Percentiles rank a stretch among this genome's conserved stretches.
Conservation (phyloP, 2,329 filamentous ascomycete genomes). For the Biscogniauxia sp. region DNA sequence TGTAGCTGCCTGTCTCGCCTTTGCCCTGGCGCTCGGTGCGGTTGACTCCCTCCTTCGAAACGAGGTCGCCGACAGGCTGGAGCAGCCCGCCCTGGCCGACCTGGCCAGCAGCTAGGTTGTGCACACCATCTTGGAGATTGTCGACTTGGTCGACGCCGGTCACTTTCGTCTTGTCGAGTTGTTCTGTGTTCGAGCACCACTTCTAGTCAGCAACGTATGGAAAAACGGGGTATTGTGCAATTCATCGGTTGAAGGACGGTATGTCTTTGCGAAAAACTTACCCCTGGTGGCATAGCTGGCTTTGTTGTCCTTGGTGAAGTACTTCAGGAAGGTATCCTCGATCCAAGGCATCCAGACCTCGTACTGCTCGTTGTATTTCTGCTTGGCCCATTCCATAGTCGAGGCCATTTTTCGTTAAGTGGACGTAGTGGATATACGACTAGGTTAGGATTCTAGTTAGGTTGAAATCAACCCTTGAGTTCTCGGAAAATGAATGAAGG, state of each 20-base stretch:
- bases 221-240: background rate
- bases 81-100: constrained; percentile 66
- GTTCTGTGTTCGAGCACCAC: constrained; percentile 46
- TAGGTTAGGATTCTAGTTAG: background rate
- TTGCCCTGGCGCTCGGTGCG: constrained; percentile 62
- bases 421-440: background rate
- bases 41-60: constrained; percentile 65
- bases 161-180: constrained; percentile 67
- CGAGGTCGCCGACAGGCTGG: constrained; percentile 60
- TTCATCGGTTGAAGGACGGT: background rate
- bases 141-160: constrained; percentile 66
- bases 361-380: constrained; percentile 70
- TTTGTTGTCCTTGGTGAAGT: constrained; percentile 77
- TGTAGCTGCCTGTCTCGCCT: constrained; percentile 55
- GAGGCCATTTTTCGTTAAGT: background rate
- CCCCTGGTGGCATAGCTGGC: constrained; percentile 68
- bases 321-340: constrained; percentile 69
- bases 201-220: background rate
- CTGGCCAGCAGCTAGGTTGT: constrained; percentile 61
- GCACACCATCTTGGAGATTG: constrained; percentile 64
- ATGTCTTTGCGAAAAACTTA: constrained; percentile 34
- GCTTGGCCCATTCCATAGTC: constrained; percentile 54
- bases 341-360: constrained; percentile 76
- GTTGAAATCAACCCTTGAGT: background rate
- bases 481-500: background rate